These are phyloP conservation scores for Taphrina wiesneri DNA, from an alignment of 1,139 yeast species.

Conservation along the genomic window DNA sequence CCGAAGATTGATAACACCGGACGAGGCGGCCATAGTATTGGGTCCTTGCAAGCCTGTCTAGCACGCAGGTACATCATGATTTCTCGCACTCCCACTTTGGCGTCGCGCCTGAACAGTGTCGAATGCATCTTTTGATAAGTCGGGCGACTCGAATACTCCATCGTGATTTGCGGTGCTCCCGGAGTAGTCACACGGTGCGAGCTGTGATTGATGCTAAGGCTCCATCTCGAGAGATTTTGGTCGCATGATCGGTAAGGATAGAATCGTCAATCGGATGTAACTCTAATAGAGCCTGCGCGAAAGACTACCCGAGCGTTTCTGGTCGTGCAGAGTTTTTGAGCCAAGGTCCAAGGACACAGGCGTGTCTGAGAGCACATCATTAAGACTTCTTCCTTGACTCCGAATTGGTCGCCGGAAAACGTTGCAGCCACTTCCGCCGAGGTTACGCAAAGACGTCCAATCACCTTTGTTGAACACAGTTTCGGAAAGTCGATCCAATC, in stretches of 20 bases:
- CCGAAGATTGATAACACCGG: constrained; percentile 22
- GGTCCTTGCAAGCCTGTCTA: constrained; percentile 9
- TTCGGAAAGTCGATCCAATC: not conserved
- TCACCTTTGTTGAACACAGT: not conserved
- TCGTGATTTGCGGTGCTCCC: no score
- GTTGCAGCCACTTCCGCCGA: not conserved
- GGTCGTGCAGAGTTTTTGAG: no score
- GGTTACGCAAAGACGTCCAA: not conserved
- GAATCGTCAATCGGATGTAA: not conserved
- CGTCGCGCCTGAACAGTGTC: constrained; percentile 15
- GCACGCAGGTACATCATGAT: constrained; percentile 16
- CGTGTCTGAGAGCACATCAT: not conserved
- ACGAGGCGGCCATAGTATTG: constrained; percentile 24
- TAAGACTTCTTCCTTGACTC: not conserved
- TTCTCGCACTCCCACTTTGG: constrained; percentile 16
- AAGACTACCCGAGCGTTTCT: not conserved
- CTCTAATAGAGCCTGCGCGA: not conserved
- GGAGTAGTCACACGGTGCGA: no score
- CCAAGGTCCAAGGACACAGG: not conserved
- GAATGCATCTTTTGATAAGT: not conserved
- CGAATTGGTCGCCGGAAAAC: not conserved
- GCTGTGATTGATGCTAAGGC: not conserved
- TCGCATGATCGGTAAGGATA: not conserved
- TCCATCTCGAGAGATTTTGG: not conserved
- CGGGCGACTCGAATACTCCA: not conserved